Base-by-base conservation (phyloP, 805 yeast species). In the Zygoascus biomembranicola region DNA sequence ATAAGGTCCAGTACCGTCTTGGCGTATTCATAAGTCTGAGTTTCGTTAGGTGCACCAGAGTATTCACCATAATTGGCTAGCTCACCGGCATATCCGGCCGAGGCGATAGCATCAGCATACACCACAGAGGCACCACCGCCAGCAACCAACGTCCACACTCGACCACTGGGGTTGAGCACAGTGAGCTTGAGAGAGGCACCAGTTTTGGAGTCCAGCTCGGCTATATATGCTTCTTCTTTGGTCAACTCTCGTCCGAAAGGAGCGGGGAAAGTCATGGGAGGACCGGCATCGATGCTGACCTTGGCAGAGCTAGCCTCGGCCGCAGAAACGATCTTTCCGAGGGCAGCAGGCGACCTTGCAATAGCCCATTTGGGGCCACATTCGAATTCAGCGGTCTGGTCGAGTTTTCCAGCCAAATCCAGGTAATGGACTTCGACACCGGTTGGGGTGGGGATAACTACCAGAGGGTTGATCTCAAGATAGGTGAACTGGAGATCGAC, bases 61-160 rank as follows among this genome's bases (percentile, higher is more conserved):
- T 73, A 73, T 64, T 73, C 77, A 45, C 77, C 77, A 61, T 73
- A 73, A 69, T 73, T 73, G 42, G 77, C 77, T 45, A 73, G 69
- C 61, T 73, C 75, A 52, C 58, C 60, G 43, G 77, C 76, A 58
- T 58, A 72, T 43, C 77, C 77, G 13, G 76, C 75, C 32, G 75
- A 68, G 52, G 77, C 77, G 56, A 73, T 73, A 54, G 77, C 77
- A 51, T 73, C 77, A 28, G 77, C 77, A 58, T 73, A 73, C 31
- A 73, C 77, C 11, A 73, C 77, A 2, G 76, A 72, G 39, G 77
- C 77, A 55, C 77, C 77, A 56, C 77, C 77, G 32, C 77, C 77
- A 51, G 77, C 77, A 35, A 73, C 77, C 45, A 73, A 68, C 31
- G 77, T 74, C 77, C 77, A 73, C 60, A 73, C 72, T 47, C 73